phyloP scores from a whole-genome alignment of 163 green algal genomes.

The Scenedesmus sp. region DNA sequence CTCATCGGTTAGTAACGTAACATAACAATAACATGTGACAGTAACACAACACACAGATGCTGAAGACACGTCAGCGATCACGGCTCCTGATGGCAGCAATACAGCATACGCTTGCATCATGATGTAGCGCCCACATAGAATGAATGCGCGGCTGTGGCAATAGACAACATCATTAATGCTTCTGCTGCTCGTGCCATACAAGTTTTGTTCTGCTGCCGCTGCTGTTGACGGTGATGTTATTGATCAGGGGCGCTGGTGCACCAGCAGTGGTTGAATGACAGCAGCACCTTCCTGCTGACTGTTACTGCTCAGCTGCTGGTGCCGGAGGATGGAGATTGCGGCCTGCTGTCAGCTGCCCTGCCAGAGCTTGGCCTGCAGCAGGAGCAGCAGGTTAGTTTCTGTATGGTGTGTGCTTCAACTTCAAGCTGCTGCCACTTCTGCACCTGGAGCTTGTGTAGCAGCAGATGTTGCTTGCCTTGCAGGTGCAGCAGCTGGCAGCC shows the following conservation, averaged over 20 bases:
- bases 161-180: neutral
- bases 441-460: neutral
- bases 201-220: neutral
- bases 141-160: too few relatives aligned
- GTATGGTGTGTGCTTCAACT: too few relatives aligned
- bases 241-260: conserved; percentile 36
- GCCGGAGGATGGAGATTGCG: conserved; percentile 31
- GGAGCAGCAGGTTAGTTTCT: neutral
- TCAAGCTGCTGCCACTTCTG: neutral
- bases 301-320: conserved; percentile 41
- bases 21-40: neutral
- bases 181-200: neutral
- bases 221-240: neutral
- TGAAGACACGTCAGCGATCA: too few relatives aligned
- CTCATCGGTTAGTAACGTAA: conserved; percentile 17
- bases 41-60: too few relatives aligned
- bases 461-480: neutral
- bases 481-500: neutral
- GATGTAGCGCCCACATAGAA: too few relatives aligned
- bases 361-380: neutral
- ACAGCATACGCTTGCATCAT: too few relatives aligned
- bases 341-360: neutral
- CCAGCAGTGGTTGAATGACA: neutral
- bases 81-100: too few relatives aligned
- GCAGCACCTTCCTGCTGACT: neutral